phyloP scores from a whole-genome alignment of 2,329 filamentous ascomycete genomes.

The Penicillium sp. region DNA sequence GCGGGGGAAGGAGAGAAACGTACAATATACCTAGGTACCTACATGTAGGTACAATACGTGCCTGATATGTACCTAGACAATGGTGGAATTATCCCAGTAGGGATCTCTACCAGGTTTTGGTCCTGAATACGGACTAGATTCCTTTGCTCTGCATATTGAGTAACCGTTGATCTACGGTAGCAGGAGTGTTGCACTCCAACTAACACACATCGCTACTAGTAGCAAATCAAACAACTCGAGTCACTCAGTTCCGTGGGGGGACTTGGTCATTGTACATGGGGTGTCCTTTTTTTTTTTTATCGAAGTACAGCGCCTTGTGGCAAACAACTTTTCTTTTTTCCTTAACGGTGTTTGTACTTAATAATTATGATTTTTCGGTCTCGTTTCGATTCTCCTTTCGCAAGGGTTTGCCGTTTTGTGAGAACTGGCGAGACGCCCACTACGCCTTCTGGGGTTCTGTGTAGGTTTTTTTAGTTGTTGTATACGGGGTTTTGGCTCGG shows the following conservation, averaged over 20 bases:
- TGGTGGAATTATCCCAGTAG: no score
- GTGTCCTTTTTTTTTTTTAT: no score
- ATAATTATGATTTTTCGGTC: not conserved
- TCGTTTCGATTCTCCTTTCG: not conserved
- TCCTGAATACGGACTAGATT: not conserved
- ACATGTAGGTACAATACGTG: no score
- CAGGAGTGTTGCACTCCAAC: conserved; percentile 5
- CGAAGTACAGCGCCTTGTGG: not conserved
- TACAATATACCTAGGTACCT: not conserved
- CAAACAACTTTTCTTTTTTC: not conserved
- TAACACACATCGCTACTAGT: conserved; percentile 3
- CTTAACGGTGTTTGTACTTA: no score
- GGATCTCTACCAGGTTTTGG: conserved; percentile 3
- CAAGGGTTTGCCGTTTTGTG: not conserved
- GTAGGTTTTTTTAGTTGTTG: conserved; percentile 6
- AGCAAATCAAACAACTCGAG: conserved; percentile 1
- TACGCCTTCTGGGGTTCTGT: not conserved
- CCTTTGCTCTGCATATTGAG: conserved; percentile 1
- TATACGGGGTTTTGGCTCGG: not conserved
- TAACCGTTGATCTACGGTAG: conserved; percentile 7
- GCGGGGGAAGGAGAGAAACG: not conserved
- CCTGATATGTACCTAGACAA: no score
- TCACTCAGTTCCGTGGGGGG: not conserved
- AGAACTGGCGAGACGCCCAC: not conserved
- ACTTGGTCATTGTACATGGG: no score